These are phyloP conservation scores for Croton setiger DNA, from an alignment of 441 rosid species.

Conservation along the genomic window DNA sequence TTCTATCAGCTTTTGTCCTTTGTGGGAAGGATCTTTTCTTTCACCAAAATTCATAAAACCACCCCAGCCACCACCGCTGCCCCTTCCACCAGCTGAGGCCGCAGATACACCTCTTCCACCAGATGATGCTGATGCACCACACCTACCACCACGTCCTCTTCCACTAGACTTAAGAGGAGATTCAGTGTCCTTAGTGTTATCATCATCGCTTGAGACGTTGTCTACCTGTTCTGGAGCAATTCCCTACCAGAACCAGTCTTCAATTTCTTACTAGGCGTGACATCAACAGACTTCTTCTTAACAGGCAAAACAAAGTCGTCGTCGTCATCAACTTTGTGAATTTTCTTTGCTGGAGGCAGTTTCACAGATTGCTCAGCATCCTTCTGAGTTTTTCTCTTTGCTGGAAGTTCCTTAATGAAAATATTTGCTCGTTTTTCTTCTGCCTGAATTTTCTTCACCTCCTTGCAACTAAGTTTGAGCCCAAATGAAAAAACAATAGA, in stretches of 20 bases:
- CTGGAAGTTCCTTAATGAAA: constrained; percentile 55
- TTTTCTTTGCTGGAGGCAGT: constrained; percentile 49
- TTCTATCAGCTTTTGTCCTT: constrained; percentile 84
- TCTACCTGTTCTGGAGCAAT: constrained; percentile 45
- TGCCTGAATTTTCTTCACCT: constrained; percentile 47
- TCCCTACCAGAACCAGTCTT: constrained; percentile 71
- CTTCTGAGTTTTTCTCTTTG: constrained; percentile 59
- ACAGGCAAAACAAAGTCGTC: constrained; percentile 61
- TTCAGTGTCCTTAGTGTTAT: constrained; percentile 46
- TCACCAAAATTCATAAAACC: constrained; percentile 95
- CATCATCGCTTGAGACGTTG: constrained; percentile 52
- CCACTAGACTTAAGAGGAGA: constrained; percentile 66
- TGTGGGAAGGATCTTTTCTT: constrained; percentile 97
- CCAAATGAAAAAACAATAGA: neutral
- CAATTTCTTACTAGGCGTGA: constrained; percentile 67
- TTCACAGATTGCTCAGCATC: constrained; percentile 38
- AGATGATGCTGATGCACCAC: constrained; percentile 41
- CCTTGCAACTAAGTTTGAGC: constrained; percentile 35
- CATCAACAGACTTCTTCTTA: constrained; percentile 42
- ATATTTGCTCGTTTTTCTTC: constrained; percentile 95
- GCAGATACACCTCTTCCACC: constrained; percentile 62
- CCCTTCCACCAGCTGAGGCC: constrained; percentile 66
- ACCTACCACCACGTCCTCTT: constrained; percentile 86
- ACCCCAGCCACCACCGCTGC: constrained; percentile 90
- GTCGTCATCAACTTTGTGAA: constrained; percentile 46